A percentile compares a stretch with the other conserved stretches of the same genome.
phyloP scores from a whole-genome alignment of 805 yeast genomes.

The Candida germanica region DNA sequence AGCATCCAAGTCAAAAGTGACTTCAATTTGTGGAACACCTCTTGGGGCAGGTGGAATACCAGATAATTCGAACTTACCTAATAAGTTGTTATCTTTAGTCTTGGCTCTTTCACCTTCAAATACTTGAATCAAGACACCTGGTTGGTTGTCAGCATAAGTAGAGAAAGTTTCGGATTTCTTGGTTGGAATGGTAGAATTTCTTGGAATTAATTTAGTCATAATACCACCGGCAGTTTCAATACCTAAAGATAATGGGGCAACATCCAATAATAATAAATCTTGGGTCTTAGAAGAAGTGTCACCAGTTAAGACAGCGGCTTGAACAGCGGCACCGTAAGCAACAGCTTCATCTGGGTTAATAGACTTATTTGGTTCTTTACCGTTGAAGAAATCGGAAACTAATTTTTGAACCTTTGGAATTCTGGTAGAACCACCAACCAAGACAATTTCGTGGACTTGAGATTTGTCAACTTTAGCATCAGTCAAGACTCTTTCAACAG shows the following conservation, averaged over 20 bases:
- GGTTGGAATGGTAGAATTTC: slow-evolving; percentile 97
- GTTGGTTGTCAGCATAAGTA: slow-evolving; percentile 96
- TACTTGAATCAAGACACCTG: slow-evolving; percentile 97
- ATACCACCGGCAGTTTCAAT: slow-evolving; percentile 99
- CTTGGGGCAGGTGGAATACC: slow-evolving; percentile 99
- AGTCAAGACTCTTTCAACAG: slow-evolving; percentile 91
- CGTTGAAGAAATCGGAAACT: slow-evolving; percentile 94
- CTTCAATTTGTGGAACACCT: slow-evolving; percentile 98
- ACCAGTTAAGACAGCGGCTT: slow-evolving; percentile 95
- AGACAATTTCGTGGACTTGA: slow-evolving; percentile 84
- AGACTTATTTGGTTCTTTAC: slow-evolving; percentile 94
- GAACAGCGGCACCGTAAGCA: slow-evolving; percentile 99
- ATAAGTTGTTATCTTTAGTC: slow-evolving; percentile 92
- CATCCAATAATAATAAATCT: slow-evolving; percentile 91
- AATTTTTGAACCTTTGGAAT: slow-evolving; percentile 95
- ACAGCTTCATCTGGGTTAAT: slow-evolving; percentile 99
- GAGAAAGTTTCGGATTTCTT: slow-evolving; percentile 96
- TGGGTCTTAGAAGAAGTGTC: slow-evolving; percentile 95
- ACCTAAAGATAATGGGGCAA: slow-evolving; percentile 96
- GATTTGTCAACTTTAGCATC: slow-evolving; percentile 91
- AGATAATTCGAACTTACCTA: slow-evolving; percentile 94
- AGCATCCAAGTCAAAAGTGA: slow-evolving; percentile 94
- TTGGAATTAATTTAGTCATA: slow-evolving; percentile 96
- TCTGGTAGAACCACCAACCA: slow-evolving; percentile 98
- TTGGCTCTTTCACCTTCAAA: slow-evolving; percentile 98